Evolutionary conservation across 257 asterid genomes (phyloP).

Genomic region (Solanum piurae): DNA sequence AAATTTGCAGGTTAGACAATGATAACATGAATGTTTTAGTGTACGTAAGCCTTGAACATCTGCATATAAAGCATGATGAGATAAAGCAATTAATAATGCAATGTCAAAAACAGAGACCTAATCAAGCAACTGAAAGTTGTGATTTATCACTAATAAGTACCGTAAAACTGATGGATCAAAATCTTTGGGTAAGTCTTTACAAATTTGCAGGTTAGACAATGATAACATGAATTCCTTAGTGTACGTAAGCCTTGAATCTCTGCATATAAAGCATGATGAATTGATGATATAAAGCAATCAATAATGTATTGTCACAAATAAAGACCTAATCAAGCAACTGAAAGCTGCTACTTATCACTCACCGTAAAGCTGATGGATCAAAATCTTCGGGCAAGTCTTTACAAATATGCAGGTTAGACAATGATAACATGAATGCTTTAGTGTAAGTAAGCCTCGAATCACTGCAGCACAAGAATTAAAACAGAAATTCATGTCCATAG

Average conservation of each 20-base stretch:
- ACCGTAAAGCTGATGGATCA: constrained; percentile 24
- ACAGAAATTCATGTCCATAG: not conserved
- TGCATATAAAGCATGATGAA: not conserved
- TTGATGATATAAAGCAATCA: not conserved
- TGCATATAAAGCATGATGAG: not conserved
- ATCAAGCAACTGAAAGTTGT: not conserved
- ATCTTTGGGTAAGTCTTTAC: constrained; percentile 26
- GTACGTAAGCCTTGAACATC: not conserved
- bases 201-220: constrained; percentile 16
- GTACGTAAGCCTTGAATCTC: not conserved
- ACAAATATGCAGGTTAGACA: constrained; percentile 20
- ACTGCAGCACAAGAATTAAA: not conserved
- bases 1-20: constrained; percentile 16
- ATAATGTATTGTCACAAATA: not conserved
- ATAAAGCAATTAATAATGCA: not conserved
- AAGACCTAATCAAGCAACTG: not conserved
- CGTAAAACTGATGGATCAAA: constrained; percentile 19
- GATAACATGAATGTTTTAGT: constrained; percentile 27
- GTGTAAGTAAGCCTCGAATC: not conserved
- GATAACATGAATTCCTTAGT: constrained; percentile 27
- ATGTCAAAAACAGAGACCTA: not conserved
- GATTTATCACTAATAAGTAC: constrained; percentile 14
- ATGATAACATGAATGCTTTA: constrained; percentile 30
- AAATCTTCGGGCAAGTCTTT: constrained; percentile 24
- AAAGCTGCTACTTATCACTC: not conserved